Percentiles rank a stretch among this genome's conserved stretches.
Conservation (phyloP, 805 yeast genomes). For the Torulaspora franciscae region DNA sequence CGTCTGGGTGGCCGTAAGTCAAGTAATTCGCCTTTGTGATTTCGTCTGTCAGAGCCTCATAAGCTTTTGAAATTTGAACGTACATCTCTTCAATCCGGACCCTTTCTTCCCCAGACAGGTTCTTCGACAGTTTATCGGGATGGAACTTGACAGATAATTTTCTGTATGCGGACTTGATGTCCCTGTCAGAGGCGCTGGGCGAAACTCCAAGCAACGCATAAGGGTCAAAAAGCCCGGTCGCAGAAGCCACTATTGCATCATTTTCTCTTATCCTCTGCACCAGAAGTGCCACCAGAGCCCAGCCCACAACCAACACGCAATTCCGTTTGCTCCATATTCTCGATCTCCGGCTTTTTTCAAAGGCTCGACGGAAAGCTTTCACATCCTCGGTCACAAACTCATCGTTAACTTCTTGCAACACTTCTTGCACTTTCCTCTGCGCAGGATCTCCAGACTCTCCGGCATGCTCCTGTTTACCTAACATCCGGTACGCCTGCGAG, state of each 20-base stretch:
- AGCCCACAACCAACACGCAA: constrained; percentile 45
- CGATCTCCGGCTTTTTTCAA: constrained; percentile 20
- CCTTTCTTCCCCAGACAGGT: constrained; percentile 52
- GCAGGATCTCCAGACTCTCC: constrained; percentile 4
- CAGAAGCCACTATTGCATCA: constrained; percentile 44
- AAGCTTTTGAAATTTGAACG: constrained; percentile 83
- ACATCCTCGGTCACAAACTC: constrained; percentile 21
- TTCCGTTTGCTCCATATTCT: constrained; percentile 21
- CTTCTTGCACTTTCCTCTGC: constrained; percentile 9
- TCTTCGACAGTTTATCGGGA: constrained; percentile 81
- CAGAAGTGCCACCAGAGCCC: constrained; percentile 51
- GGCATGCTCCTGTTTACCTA: constrained; percentile 20
- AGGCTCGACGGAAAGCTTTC: constrained; percentile 21
- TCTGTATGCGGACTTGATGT: constrained; percentile 76
- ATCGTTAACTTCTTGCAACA: constrained; percentile 20
- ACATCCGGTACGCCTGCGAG: constrained; percentile 24
- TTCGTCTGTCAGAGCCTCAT: constrained; percentile 92
- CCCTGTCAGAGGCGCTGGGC: constrained; percentile 63
- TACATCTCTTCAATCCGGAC: constrained; percentile 64
- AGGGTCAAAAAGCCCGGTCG: constrained; percentile 66
- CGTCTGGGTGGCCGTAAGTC: constrained; percentile 96
- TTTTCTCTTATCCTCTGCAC: constrained; percentile 37
- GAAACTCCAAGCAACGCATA: constrained; percentile 77
- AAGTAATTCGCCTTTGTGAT: constrained; percentile 72
- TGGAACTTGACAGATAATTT: constrained; percentile 83